Percentiles rank a stretch among this genome's conserved stretches.
These are phyloP conservation scores for Nothophaeocryptopus gaeumannii DNA, from an alignment of 2,329 filamentous ascomycete genomes.

Conservation along the genomic window DNA sequence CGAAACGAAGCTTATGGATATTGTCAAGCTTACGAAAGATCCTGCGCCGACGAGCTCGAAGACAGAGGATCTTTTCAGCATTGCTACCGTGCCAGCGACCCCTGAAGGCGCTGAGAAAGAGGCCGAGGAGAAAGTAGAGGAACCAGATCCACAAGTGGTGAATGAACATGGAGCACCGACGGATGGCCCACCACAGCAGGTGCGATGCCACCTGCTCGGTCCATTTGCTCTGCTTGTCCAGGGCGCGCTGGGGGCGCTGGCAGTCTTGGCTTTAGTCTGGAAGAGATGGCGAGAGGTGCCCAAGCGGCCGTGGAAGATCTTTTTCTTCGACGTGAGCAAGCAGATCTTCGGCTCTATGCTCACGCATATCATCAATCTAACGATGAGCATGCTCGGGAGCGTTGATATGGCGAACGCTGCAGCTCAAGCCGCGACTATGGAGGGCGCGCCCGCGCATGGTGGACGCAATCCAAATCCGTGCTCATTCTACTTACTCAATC, in stretches of 20 bases:
- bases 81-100: constrained; percentile 27
- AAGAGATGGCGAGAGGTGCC: constrained; percentile 92
- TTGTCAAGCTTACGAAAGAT: constrained; percentile 54
- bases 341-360: constrained; percentile 92
- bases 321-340: constrained; percentile 97
- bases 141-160: constrained; percentile 11
- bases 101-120: constrained; percentile 8
- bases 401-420: constrained; percentile 68
- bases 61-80: constrained; percentile 10
- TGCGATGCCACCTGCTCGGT: constrained; percentile 83
- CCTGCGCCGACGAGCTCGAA: neutral
- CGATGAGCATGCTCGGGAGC: constrained; percentile 94
- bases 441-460: constrained; percentile 41
- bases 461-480: constrained; percentile 82
- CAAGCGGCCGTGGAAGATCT: constrained; percentile 89
- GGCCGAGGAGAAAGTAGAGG: constrained; percentile 11
- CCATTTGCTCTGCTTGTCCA: constrained; percentile 90
- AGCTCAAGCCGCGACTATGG: constrained; percentile 12
- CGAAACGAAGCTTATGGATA: constrained; percentile 84
- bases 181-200: constrained; percentile 39
- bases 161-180: constrained; percentile 14
- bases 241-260: constrained; percentile 76
- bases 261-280: constrained; percentile 81
- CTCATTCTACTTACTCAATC: constrained; percentile 90
- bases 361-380: constrained; percentile 86